These are phyloP conservation scores for Castanea crenata DNA, from an alignment of 306 rosid genomes.

Conservation along the genomic window DNA sequence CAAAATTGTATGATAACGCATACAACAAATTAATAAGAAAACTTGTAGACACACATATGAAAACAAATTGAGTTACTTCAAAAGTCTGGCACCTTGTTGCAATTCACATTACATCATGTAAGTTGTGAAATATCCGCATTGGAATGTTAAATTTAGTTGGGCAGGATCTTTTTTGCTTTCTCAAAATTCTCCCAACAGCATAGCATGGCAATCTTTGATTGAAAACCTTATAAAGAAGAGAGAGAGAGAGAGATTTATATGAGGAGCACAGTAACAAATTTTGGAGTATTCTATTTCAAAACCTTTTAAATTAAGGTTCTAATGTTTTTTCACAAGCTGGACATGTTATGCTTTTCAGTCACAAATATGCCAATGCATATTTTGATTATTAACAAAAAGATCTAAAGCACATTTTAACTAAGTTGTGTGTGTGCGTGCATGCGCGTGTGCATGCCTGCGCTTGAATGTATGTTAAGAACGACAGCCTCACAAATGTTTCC, in stretches of 20 bases:
- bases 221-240: neutral
- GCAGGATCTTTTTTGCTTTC: neutral
- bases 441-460: neutral
- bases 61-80: neutral
- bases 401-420: neutral
- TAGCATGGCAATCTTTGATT: neutral
- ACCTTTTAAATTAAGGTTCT: neutral
- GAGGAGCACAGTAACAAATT: neutral
- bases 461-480: slow-evolving; percentile 2
- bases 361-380: neutral
- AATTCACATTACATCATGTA: neutral
- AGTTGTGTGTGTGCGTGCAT: neutral
- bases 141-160: neutral
- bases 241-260: neutral
- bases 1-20: neutral
- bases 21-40: neutral
- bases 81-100: neutral
- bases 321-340: neutral
- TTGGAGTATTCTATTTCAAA: neutral
- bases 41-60: neutral
- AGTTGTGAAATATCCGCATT: neutral
- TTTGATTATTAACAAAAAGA: neutral
- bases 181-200: neutral
- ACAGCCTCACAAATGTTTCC: slow-evolving; percentile 26
- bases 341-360: neutral